Percentiles rank a stretch among this genome's conserved stretches.
Conservation (phyloP, 768 basidiomycete genomes). For the Tricholomella constricta region DNA sequence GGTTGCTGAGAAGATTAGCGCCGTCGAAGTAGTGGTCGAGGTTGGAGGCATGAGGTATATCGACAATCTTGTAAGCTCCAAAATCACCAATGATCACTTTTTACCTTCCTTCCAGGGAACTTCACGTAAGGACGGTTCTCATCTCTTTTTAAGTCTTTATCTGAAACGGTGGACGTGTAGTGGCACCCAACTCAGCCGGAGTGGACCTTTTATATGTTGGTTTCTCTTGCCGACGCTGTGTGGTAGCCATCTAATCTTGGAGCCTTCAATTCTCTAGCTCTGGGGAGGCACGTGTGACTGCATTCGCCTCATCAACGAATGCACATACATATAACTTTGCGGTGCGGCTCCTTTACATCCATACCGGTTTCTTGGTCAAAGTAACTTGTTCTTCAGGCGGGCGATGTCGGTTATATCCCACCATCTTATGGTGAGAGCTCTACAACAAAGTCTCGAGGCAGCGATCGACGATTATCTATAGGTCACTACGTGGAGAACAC, state of each 20-base stretch:
- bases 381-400: slow-evolving; percentile 25
- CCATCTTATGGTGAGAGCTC: slow-evolving; percentile 31
- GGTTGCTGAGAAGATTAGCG: slow-evolving; percentile 53
- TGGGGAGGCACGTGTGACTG: slow-evolving; percentile 57
- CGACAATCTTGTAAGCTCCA: slow-evolving; percentile 24
- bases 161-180: slow-evolving; percentile 28
- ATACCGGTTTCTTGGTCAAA: background rate
- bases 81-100: slow-evolving; percentile 8
- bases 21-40: slow-evolving; percentile 59
- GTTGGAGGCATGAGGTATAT: slow-evolving; percentile 61
- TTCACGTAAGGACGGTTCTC: slow-evolving; percentile 50
- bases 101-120: slow-evolving; percentile 46
- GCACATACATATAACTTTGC: slow-evolving; percentile 49
- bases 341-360: slow-evolving; percentile 26
- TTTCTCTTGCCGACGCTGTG: slow-evolving; percentile 3
- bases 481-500: slow-evolving; percentile 73
- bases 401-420: slow-evolving; percentile 43
- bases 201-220: slow-evolving; percentile 63
- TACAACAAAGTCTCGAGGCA: background rate
- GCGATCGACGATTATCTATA: slow-evolving; percentile 15
- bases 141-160: background rate
- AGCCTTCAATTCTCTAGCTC: slow-evolving; percentile 27
- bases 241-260: slow-evolving; percentile 1
- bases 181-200: slow-evolving; percentile 76
- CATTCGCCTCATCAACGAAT: slow-evolving; percentile 57